Base-by-base conservation (phyloP, 164 flowering plant genomes). In the Aristolochia californica region DNA sequence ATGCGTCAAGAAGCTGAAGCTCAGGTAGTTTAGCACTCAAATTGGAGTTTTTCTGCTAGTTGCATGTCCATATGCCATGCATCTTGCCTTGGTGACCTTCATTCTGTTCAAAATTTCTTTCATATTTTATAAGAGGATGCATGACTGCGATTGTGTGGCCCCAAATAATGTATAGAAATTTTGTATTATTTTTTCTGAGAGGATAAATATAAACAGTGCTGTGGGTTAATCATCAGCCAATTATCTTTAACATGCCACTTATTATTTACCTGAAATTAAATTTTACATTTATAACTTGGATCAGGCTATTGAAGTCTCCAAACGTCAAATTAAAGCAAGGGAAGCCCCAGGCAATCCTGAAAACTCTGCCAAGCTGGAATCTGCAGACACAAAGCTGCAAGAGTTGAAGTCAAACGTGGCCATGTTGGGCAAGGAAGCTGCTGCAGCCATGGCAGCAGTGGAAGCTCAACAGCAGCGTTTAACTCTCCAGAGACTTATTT, bases 401-500 rank as follows among this genome's bases (percentile, higher is more conserved):
- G 97, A 93, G 45, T 78, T 93, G 45, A 89, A 84, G 68, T 81
- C 88, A 49, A 87, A 84, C 72, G 74, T 82, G 80, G 75, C 75
- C 61, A 72, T 67, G 53, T 70, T 88, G 72, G 95, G 97, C 52
- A 91, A 87, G 76, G 98, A 91, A 78, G 98, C 98, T 67, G 73
- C 80, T 14, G 82, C 97, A 24, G 87, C 98, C 56, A 88, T 91
- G 97, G 76, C 91, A 67, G 91, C 95, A 67, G 97, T 91, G 45
- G 98, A 91, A 78, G 84, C 81, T 53, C 98, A 91, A 72, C 98
- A 91, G 48, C 98, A 88, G 60, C 83, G 95, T 56, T 66, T 88
- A 71, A 91, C 98, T 25, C 84, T 88, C 21, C 97, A 91, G 57
- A 74, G 95, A 45, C 85, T 91, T 48, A 80, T 88, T 65, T 53